These are phyloP conservation scores for Avena insularis DNA, from an alignment of 176 grass and related monocot species.

Conservation along the genomic window DNA sequence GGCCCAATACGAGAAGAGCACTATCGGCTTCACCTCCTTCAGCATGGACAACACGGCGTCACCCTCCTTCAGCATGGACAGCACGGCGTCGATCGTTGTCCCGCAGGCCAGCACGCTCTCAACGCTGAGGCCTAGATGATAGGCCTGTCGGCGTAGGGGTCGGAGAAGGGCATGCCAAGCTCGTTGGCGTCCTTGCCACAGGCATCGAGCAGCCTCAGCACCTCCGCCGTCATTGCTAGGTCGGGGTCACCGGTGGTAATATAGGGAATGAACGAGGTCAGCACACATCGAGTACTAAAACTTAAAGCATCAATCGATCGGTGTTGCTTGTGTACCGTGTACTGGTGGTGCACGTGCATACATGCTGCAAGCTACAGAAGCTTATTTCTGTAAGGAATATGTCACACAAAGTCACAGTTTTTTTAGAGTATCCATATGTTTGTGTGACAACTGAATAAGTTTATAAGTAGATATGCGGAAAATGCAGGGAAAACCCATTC, in stretches of 20 bases:
- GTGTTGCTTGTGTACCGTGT: background rate
- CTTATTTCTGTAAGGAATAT: no score
- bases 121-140: constrained; percentile 75
- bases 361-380: no score
- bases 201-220: constrained; percentile 66
- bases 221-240: constrained; percentile 67
- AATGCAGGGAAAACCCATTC: background rate
- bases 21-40: background rate
- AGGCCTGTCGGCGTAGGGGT: constrained; percentile 69
- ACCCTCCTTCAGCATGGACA: constrained; percentile 65
- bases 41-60: constrained; percentile 75
- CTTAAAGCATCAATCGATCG: background rate
- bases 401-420: no score
- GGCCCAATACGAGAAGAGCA: constrained; percentile 70
- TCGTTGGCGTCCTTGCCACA: constrained; percentile 82
- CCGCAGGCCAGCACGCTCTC: constrained; percentile 66
- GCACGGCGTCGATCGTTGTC: constrained; percentile 46
- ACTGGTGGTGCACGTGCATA: no score
- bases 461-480: no score
- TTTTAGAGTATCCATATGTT: no score
- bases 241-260: constrained; percentile 92
- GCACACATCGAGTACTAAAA: background rate
- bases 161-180: constrained; percentile 79
- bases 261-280: constrained; percentile 74
- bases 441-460: no score